Base-by-base conservation (phyloP, 208 protist species). In the Vickermania ingenoplastis region DNA sequence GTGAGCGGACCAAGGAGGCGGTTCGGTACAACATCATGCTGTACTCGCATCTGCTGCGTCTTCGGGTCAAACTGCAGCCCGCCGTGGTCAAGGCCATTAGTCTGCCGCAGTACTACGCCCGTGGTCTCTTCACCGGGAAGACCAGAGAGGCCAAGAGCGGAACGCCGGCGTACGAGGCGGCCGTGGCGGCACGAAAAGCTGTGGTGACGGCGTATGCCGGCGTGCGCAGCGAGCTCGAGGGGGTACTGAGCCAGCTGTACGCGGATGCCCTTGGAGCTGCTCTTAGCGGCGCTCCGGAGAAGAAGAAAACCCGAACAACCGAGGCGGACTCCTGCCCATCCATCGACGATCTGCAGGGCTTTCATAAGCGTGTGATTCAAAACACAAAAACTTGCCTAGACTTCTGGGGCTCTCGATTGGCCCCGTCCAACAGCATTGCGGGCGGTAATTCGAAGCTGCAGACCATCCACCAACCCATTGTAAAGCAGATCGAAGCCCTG, bases 91-190 rank as follows among this genome's bases (percentile, higher is more conserved):
- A 76, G 1, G 71, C 79, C 11, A 69, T 91, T 4, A 59, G 75
- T 2, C 54, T 94, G 49, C 86, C 86, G 41, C 86, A 94, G 69
- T 87, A 91, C 60, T 94, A 94, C 63, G 77, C 86, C 0, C 53
- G 66, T n/a, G 26, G 55, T 1, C 67, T 83, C 41, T 94, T 87
- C 49, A 5, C 70, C 0, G 24, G 57, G 0, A 64, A 1, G 48
- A 61, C 58, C n/a, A 11, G 7, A 26, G 48, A 49, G 28, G 4
- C 17, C 27, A 59, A 59, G 41, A 66, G 48, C 31, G 51, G 2
- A 61, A 57, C 0, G 63, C 21, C 3, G 57, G 54, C 54, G 27
- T 11, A 41, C 7, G 29, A 14, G 29, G 11, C 51, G 11, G 24
- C 13, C 25, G 7, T 52, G 25, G 17, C 28, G 31, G 5, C 67